Percentiles rank a stretch among this genome's conserved stretches.
Evolutionary conservation across 164 flowering plant genomes (phyloP).

Genomic region (Berberis vulgaris): DNA sequence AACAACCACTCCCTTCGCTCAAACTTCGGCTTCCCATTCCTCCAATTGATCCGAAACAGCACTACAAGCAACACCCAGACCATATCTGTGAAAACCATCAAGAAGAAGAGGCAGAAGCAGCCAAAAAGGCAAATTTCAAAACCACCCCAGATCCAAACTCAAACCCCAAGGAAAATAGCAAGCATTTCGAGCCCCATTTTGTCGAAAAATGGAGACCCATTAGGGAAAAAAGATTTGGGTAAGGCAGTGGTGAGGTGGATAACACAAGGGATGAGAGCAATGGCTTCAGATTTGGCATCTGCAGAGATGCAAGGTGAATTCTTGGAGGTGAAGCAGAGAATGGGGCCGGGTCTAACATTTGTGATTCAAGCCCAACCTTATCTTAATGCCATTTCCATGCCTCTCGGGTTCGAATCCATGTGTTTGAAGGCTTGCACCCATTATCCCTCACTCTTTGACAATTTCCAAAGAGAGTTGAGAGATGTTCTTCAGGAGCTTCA

Average conservation of each 20-base stretch:
- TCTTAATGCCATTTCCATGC: slow-evolving; percentile 79
- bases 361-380: slow-evolving; percentile 82
- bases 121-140: too few relatives aligned
- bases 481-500: slow-evolving; percentile 58
- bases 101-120: not conserved
- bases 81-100: not conserved
- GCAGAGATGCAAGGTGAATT: slow-evolving; percentile 72
- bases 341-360: slow-evolving; percentile 73
- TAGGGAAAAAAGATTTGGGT: slow-evolving; percentile 72
- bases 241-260: slow-evolving; percentile 77
- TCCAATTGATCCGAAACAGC: not conserved
- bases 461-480: slow-evolving; percentile 81
- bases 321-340: slow-evolving; percentile 43
- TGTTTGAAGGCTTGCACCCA: slow-evolving; percentile 82
- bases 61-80: not conserved
- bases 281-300: slow-evolving; percentile 67
- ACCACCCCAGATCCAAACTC: not conserved
- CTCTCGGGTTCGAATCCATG: slow-evolving; percentile 61
- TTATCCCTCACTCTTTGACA: slow-evolving; percentile 81
- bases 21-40: slow-evolving; percentile 3
- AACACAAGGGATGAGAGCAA: slow-evolving; percentile 63
- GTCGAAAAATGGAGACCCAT: slow-evolving; percentile 62
- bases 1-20: not conserved
- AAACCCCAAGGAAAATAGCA: not conserved
- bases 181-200: slow-evolving; percentile 9